A percentile compares a stretch with the other conserved stretches of the same genome.
These are phyloP conservation scores for Oryza nivara DNA, from an alignment of 176 grass and related monocot genomes.

Conservation along the genomic window DNA sequence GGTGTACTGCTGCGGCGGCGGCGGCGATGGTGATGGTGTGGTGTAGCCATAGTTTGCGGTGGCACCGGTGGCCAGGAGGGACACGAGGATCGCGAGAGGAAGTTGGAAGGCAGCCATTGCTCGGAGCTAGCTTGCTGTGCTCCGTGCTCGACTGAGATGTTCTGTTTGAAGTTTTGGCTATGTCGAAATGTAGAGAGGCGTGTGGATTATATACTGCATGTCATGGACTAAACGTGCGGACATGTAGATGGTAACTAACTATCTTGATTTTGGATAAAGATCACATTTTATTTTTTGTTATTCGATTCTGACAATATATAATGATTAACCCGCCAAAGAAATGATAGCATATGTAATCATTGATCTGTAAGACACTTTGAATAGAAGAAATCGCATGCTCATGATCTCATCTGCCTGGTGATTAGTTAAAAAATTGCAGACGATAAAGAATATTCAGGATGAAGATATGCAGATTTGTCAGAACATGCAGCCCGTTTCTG, in stretches of 20 bases:
- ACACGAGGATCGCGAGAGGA: slow-evolving; percentile 24
- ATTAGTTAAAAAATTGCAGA: no score
- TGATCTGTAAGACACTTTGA: no score
- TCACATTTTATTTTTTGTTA: neutral
- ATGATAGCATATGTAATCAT: no score
- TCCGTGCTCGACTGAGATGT: neutral
- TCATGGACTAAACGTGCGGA: slow-evolving; percentile 43
- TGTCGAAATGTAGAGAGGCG: slow-evolving; percentile 5
- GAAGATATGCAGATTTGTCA: no score
- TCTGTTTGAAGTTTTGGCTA: neutral
- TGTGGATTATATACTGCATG: neutral
- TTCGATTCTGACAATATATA: neutral
- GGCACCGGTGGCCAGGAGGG: slow-evolving; percentile 25
- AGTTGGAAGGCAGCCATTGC: slow-evolving; percentile 37
- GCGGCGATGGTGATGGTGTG: neutral
- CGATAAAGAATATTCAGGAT: no score
- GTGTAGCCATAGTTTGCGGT: neutral
- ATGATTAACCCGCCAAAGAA: neutral
- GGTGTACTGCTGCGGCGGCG: no score
- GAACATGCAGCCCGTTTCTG: no score
- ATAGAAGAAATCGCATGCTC: no score
- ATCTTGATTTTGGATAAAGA: slow-evolving; percentile 3
- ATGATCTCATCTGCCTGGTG: no score
- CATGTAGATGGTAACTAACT: slow-evolving; percentile 18
- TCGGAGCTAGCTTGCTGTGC: neutral